phyloP scores from a whole-genome alignment of 768 basidiomycete species.

The Lactarius tabidus region DNA sequence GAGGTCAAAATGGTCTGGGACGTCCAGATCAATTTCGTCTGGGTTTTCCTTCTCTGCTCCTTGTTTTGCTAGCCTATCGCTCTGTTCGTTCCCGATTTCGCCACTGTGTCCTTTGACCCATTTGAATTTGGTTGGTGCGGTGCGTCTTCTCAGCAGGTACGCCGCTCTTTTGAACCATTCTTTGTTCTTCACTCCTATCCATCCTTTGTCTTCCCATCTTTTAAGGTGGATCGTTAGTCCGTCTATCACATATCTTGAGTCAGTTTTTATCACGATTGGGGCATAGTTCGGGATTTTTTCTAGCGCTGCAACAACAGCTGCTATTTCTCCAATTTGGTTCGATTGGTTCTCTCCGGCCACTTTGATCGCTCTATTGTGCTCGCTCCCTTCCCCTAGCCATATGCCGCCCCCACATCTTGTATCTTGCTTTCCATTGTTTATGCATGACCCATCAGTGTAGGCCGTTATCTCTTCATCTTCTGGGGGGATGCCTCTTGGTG shows the following conservation, averaged over 20 bases:
- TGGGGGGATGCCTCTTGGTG: neutral
- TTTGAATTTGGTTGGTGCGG: neutral
- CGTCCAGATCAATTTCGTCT: no score
- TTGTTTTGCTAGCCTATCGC: neutral
- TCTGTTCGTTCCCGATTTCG: neutral
- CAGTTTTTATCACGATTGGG: neutral
- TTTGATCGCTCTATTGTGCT: neutral
- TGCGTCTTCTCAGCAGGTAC: neutral
- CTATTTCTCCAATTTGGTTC: neutral
- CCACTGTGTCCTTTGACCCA: constrained; percentile 1
- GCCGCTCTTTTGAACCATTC: neutral
- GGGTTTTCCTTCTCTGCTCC: neutral
- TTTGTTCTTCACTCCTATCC: neutral
- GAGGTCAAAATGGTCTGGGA: no score
- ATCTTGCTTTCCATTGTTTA: constrained; percentile 25
- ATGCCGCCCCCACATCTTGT: constrained; percentile 27
- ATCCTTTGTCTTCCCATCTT: neutral
- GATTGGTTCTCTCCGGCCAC: neutral
- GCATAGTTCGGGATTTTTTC: no score
- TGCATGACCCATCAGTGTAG: constrained; percentile 33
- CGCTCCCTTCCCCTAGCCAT: neutral
- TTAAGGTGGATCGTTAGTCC: neutral
- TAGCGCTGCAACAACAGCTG: neutral
- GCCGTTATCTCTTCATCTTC: neutral
- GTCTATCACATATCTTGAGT: neutral